phyloP scores from a whole-genome alignment of 352 stramenopile species.

The Pythium monospermum region DNA sequence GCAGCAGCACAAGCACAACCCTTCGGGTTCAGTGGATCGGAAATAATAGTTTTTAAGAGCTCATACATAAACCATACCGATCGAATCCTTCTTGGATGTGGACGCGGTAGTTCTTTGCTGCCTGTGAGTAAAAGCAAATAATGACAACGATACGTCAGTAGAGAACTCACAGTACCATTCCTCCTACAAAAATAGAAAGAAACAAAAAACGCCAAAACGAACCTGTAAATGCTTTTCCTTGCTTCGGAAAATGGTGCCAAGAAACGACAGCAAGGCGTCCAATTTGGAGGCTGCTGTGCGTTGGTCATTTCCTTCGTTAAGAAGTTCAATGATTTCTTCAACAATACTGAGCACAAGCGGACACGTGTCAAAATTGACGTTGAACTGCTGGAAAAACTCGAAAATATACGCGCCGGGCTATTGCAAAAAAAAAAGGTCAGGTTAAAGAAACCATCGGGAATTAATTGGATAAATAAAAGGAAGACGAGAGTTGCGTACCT shows the following conservation, averaged over 20 bases:
- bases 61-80: constrained; percentile 40
- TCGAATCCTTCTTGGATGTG: constrained; percentile 87
- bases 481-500: constrained; percentile 37
- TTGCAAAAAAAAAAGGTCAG: not conserved
- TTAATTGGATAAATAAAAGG: too few relatives aligned
- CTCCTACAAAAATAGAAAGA: not conserved
- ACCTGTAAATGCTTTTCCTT: constrained; percentile 77
- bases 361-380: constrained; percentile 86
- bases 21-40: too few relatives aligned
- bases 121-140: constrained; percentile 25
- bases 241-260: constrained; percentile 82
- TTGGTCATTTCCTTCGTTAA: constrained; percentile 68
- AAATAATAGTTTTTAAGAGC: constrained; percentile 19
- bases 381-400: constrained; percentile 88
- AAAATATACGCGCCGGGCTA: constrained; percentile 87
- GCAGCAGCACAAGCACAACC: too few relatives aligned
- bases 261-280: constrained; percentile 74
- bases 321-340: constrained; percentile 84
- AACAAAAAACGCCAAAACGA: not conserved
- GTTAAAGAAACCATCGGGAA: too few relatives aligned
- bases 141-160: too few relatives aligned
- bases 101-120: constrained; percentile 75
- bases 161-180: not conserved
- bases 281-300: constrained; percentile 64
- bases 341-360: constrained; percentile 85